A percentile compares a stretch with the other conserved stretches of the same genome.
Conservation (phyloP, 176 grass and related monocot genomes). For the Hyparrhenia diplandra region DNA sequence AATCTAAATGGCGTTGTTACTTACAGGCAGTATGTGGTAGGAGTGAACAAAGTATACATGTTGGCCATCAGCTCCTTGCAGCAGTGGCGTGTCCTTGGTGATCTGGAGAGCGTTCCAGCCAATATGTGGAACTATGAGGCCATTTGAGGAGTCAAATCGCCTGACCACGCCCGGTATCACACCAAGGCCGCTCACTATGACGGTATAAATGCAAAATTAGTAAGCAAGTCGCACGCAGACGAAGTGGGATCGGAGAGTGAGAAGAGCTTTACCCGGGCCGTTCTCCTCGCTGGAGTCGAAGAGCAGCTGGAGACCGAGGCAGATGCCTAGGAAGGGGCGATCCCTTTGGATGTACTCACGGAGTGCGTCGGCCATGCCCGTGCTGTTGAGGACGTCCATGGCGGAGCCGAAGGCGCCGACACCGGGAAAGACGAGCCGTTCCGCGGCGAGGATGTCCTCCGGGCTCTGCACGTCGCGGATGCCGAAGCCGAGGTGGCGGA, state of each 20-base stretch:
- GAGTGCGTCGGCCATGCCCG: conserved; percentile 82
- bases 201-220: conserved; percentile 2
- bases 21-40: conserved; percentile 55
- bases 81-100: conserved; percentile 75
- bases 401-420: conserved; percentile 94
- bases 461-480: conserved; percentile 85
- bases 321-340: conserved; percentile 93
- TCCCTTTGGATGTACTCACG: conserved; percentile 72
- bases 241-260: not conserved
- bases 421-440: conserved; percentile 80
- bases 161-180: conserved; percentile 84
- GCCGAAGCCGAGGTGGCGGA: conserved; percentile 71
- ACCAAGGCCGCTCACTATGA: conserved; percentile 82
- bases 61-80: conserved; percentile 66
- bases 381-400: conserved; percentile 77
- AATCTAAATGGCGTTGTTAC: not conserved
- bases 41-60: conserved; percentile 99
- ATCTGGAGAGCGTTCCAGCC: conserved; percentile 88
- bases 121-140: conserved; percentile 93
- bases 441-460: conserved; percentile 81
- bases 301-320: conserved; percentile 88
- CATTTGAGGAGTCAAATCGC: conserved; percentile 81
- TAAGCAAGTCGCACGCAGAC: not conserved
- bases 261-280: conserved; percentile 53
- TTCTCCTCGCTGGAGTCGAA: conserved; percentile 97